Base-by-base conservation (phyloP, 768 basidiomycete species). In the Lactarius tabidus region DNA sequence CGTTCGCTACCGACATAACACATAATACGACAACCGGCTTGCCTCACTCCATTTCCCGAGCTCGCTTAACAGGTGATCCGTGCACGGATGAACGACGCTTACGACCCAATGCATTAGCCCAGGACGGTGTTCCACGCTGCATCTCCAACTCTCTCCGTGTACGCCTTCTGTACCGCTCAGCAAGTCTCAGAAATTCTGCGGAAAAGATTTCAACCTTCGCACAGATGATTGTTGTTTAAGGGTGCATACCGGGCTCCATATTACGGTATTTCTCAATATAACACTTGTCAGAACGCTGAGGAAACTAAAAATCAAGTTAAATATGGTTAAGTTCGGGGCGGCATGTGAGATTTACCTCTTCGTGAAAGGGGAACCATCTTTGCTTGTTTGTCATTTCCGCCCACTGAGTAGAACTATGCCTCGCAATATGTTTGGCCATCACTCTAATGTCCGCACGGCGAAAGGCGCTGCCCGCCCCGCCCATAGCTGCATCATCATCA, bases 401-500 rank as follows among this genome's bases (percentile, higher is more conserved):
- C 78, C 85, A 89, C 57, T 82, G 71, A 3, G 77, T 74, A 59
- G 76, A 78, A 29, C 28, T 41, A 31, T 62, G 20, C 57, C 48
- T 54, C 29, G 83, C 82, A 39, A 88, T 81, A 74, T 87, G 82
- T 67, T 80, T 83, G 17, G 87, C 86, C 57, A 85, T 77, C 55
- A 82, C 77, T 65, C 85, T 82, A 62, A 82, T 74, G 71, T 90
- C 89, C n/a, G 85, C 85, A n/a, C 80, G 78, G 29, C 80, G 84
- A 67, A 85, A 86, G 5, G 80, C 67, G 43, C 73, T 74, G 18
- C 85, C 82, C 57, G 71, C 76, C 59, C 70, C 72, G 14, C 87
- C 85, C 86, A 89, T 87, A 26, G 81, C 73, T 35, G 45, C 65
- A 43, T 80, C 74, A 43, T 80, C 74, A 18, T 72, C 68, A 39